Percentiles rank a stretch among this genome's conserved stretches.
phyloP scores from a whole-genome alignment of 768 basidiomycete species.

The Agaricus subrufescens region DNA sequence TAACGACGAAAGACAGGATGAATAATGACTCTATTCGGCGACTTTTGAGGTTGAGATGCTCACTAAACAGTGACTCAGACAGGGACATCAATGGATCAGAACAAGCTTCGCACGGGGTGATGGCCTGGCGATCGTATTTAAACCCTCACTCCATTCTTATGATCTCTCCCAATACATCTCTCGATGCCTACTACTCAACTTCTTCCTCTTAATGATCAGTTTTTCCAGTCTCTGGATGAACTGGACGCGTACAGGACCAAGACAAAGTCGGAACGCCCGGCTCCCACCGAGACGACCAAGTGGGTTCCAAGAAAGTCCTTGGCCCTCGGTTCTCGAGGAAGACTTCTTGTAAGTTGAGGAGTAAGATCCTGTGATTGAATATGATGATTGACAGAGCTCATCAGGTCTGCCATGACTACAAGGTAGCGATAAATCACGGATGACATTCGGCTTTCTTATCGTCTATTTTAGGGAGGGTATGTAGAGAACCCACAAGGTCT shows the following conservation, averaged over 20 bases:
- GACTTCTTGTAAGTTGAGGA: constrained; percentile 47
- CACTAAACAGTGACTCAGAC: no score
- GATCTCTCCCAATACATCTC: neutral
- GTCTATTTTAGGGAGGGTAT: constrained; percentile 62
- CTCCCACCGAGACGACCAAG: constrained; percentile 37
- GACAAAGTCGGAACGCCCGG: constrained; percentile 18
- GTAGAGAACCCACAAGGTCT: constrained; percentile 54
- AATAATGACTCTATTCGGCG: no score
- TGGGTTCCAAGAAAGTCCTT: constrained; percentile 24
- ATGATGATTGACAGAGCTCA: neutral
- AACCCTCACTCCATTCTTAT: neutral
- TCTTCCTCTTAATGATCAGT: constrained; percentile 25
- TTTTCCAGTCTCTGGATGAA: constrained; percentile 51
- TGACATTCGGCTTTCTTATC: neutral
- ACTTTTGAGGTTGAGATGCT: no score
- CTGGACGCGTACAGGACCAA: constrained; percentile 50
- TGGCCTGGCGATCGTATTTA: neutral
- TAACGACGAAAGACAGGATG: no score
- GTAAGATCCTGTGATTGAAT: constrained; percentile 9
- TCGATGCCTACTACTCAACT: constrained; percentile 12
- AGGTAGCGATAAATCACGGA: constrained; percentile 34
- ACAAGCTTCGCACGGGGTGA: neutral
- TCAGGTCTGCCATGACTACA: constrained; percentile 76
- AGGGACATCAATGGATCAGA: no score
- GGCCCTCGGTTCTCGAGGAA: constrained; percentile 30